phyloP scores from a whole-genome alignment of 2,329 filamentous ascomycete genomes.

The Graphilbum fragrans region DNA sequence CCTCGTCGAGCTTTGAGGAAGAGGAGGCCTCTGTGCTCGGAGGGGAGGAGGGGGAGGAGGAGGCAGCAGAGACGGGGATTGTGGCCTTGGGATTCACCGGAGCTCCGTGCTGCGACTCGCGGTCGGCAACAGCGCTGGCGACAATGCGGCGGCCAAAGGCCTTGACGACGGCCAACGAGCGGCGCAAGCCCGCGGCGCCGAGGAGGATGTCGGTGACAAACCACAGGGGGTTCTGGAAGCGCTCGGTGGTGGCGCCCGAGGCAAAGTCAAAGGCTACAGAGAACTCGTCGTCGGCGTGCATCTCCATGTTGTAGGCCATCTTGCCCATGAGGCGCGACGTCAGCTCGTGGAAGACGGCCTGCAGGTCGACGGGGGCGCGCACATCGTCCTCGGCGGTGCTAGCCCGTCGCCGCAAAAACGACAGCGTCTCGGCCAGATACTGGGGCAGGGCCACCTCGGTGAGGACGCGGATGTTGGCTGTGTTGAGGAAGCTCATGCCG shows the following conservation, averaged over 20 bases:
- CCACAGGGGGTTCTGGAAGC: conserved; percentile 57
- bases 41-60: neutral
- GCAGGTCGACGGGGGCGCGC: conserved; percentile 35
- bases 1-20: conserved; percentile 19
- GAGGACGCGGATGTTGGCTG: conserved; percentile 42
- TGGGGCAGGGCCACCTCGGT: conserved; percentile 44
- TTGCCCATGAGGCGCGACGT: conserved; percentile 55
- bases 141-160: conserved; percentile 47
- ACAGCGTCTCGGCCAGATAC: conserved; percentile 33
- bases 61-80: too few relatives aligned
- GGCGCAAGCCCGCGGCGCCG: conserved; percentile 30
- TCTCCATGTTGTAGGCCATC: conserved; percentile 59
- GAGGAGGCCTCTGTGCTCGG: too few relatives aligned
- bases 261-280: conserved; percentile 49
- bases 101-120: conserved; percentile 11
- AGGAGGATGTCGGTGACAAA: conserved; percentile 42
- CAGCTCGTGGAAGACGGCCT: conserved; percentile 49
- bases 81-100: too few relatives aligned
- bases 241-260: conserved; percentile 44
- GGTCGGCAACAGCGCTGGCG: conserved; percentile 34
- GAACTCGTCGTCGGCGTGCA: conserved; percentile 49
- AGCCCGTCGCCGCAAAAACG: conserved; percentile 18
- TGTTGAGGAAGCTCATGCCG: conserved; percentile 45
- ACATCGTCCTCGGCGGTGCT: conserved; percentile 11
- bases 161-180: conserved; percentile 28